phyloP scores from a whole-genome alignment of 257 asterid species.

The Gardenia jasminoides region DNA sequence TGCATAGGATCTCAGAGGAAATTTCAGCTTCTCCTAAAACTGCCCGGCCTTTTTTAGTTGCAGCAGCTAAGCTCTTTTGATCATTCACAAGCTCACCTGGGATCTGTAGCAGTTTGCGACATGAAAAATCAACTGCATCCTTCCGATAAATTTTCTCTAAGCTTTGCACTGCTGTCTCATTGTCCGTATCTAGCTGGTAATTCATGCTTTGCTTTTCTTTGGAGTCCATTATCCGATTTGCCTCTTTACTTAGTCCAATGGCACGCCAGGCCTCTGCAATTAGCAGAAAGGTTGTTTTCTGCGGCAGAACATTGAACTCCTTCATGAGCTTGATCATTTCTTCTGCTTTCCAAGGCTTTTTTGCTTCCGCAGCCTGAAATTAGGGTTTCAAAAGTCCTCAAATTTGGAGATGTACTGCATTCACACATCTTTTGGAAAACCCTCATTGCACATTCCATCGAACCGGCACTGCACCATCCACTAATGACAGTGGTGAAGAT shows the following conservation, averaged over 20 bases:
- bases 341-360: slow-evolving; percentile 63
- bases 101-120: slow-evolving; percentile 44
- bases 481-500: slow-evolving; percentile 65
- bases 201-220: slow-evolving; percentile 17
- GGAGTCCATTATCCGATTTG: slow-evolving; percentile 27
- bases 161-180: slow-evolving; percentile 29
- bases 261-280: slow-evolving; percentile 55
- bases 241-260: slow-evolving; percentile 42
- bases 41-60: slow-evolving; percentile 37
- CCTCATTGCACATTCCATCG: slow-evolving; percentile 50
- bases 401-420: slow-evolving; percentile 49
- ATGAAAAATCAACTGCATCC: slow-evolving; percentile 30
- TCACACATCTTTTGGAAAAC: slow-evolving; percentile 51
- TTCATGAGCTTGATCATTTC: slow-evolving; percentile 47
- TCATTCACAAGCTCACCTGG: slow-evolving; percentile 49
- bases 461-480: slow-evolving; percentile 57
- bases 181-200: slow-evolving; percentile 18
- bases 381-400: slow-evolving; percentile 61
- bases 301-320: slow-evolving; percentile 43
- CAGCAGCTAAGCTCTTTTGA: slow-evolving; percentile 32
- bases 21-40: slow-evolving; percentile 49
- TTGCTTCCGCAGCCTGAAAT: slow-evolving; percentile 57
- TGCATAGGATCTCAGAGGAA: slow-evolving; percentile 32
- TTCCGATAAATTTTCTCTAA: slow-evolving; percentile 47
- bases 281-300: slow-evolving; percentile 39